Conservation (phyloP, 1,284 basidiomycete genomes). For the Fereydounia khargensis region DNA sequence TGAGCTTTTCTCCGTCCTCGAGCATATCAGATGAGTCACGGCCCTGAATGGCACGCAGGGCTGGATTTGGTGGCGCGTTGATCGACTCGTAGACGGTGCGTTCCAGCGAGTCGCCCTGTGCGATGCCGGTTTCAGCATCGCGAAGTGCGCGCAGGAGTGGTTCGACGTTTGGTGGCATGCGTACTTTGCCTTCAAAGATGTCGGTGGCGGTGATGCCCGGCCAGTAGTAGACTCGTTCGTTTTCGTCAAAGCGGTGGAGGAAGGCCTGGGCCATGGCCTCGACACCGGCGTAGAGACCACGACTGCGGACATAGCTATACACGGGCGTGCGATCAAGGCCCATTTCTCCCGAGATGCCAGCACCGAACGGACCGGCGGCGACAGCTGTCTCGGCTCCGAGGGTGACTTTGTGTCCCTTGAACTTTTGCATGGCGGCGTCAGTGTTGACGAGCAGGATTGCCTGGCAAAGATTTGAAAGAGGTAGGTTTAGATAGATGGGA, state of each 20-base stretch:
- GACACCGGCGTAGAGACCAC: slow-evolving; percentile 54
- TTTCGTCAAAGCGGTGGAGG: slow-evolving; percentile 51
- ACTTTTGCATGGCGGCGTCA: slow-evolving; percentile 61
- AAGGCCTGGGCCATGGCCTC: slow-evolving; percentile 52
- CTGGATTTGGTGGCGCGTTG: slow-evolving; percentile 16
- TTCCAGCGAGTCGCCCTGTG: slow-evolving; percentile 59
- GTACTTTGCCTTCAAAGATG: slow-evolving; percentile 46
- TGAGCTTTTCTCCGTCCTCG: slow-evolving; percentile 47
- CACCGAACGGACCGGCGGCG: slow-evolving; percentile 62
- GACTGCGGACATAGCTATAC: slow-evolving; percentile 55
- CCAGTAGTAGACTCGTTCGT: slow-evolving; percentile 54
- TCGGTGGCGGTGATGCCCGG: slow-evolving; percentile 47
- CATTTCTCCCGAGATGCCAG: slow-evolving; percentile 60
- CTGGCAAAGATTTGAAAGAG: too few species aligned
- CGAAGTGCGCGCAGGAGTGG: slow-evolving; percentile 59
- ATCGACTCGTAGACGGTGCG: slow-evolving; percentile 34
- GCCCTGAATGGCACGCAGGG: slow-evolving; percentile 10
- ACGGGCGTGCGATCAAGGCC: slow-evolving; percentile 56
- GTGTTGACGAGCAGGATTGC: slow-evolving; percentile 59
- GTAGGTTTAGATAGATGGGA: too few species aligned
- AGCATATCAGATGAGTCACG: slow-evolving; percentile 31
- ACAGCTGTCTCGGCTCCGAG: slow-evolving; percentile 62
- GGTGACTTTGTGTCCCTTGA: slow-evolving; percentile 62
- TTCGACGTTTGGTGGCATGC: slow-evolving; percentile 59
- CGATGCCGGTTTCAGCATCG: slow-evolving; percentile 62